Evolutionary conservation across 805 yeast genomes (phyloP), one percentile per base, ranked within the genome.

Genomic region (Saccharomyces paradoxus): DNA sequence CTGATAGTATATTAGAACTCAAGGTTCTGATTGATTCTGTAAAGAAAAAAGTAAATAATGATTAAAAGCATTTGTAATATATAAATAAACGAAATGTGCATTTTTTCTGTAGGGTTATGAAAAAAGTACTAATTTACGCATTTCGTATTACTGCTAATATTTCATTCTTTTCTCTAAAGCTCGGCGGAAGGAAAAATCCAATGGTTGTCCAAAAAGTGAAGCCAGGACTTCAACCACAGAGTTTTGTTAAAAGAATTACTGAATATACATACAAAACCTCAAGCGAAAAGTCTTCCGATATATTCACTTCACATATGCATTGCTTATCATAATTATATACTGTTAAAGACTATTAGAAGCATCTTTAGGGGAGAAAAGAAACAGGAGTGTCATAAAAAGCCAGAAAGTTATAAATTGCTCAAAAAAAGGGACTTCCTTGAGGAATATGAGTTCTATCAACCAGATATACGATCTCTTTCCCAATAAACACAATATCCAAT

Each of bases 1-100:
- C 63, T 4, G 51, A 52, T 8, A 58, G 57, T 26, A 29, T 62
- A 10, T 55, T 58, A 46, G 69, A 67, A 52, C 54, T 67, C 41
- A 63, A 64, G 46, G 53, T 57, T 12, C 53, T 67, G 3, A 64
- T 67, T 41, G 68, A 63, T 22, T 62, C 68, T 3, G 71, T 66
- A 13, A 65, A 62, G 52, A 60, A 58, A 46, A 65, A 59, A 30
- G 63, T 66, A 14, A 56, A 56, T 27, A 41, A n/a, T 7, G 44
- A 37, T 9, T 37, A 37, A 10, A 10, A 37, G 17, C 22, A 17
- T 37, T 17, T 37, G 44, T 37, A 37, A 37, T 37, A 37, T 37
- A 37, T 37, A 37, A 37, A 17, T 17, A 9, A 37, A 17, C 6
- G 17, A 37, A 37, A 31, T 14, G 13, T 21, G 44, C 44, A 37